Percentiles rank a stretch among this genome's conserved stretches.
Conservation (phyloP, 192 early-diverging fungal species). For the Coemansia sp. region DNA sequence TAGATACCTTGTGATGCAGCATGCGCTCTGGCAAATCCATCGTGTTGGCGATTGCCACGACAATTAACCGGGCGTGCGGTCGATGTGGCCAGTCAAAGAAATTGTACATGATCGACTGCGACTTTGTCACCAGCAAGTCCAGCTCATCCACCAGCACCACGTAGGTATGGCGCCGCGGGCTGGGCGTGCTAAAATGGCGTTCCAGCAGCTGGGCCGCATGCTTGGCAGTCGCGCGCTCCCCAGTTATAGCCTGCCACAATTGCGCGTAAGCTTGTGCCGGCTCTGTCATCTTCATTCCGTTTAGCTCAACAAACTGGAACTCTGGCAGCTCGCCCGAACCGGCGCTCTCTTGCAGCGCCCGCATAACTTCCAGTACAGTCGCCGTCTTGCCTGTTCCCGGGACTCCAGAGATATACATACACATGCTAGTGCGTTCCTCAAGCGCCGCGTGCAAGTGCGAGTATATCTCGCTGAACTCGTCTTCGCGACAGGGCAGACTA, state of each 20-base stretch:
- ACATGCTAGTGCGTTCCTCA: constrained; percentile 76
- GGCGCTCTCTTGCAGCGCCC: constrained; percentile 59
- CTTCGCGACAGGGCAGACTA: constrained; percentile 87
- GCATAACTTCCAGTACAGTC: constrained; percentile 81
- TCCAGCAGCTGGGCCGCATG: constrained; percentile 79
- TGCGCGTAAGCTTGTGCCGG: constrained; percentile 81
- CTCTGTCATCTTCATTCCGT: constrained; percentile 95
- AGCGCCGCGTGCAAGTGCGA: constrained; percentile 70
- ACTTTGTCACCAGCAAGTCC: constrained; percentile 87
- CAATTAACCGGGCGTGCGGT: constrained; percentile 75
- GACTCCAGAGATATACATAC: constrained; percentile 93
- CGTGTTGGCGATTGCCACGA: constrained; percentile 96
- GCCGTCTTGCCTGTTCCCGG: constrained; percentile 98
- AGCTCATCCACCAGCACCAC: constrained; percentile 97
- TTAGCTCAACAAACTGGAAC: constrained; percentile 93
- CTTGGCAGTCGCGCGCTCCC: constrained; percentile 57
- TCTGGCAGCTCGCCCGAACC: constrained; percentile 56
- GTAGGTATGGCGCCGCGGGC: constrained; percentile 19
- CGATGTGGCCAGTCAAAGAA: constrained; percentile 97
- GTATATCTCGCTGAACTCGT: constrained; percentile 81
- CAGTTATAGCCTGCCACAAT: constrained; percentile 70
- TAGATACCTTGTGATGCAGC: constrained; percentile 83
- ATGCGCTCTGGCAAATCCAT: constrained; percentile 97
- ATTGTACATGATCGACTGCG: constrained; percentile 94
- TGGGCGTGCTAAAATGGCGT: constrained; percentile 60